Evolutionary conservation across 1,139 yeast species (phyloP).

Genomic region (Debaryomyces nepalensis): DNA sequence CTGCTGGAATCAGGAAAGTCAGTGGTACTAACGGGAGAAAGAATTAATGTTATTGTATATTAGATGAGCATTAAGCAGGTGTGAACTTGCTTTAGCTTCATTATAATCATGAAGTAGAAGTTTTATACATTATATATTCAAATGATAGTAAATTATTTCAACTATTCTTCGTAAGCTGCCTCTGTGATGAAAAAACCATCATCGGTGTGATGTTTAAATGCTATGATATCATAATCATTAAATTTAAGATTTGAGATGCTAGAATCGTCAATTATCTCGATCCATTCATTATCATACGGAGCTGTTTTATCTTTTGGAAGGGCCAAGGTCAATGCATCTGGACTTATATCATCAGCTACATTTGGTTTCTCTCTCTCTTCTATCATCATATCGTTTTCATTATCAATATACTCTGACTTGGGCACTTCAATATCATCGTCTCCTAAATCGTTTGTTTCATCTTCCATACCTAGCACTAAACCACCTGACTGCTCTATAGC

Average conservation of each 20-base stretch:
- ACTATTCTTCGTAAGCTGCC: slow-evolving; percentile 46
- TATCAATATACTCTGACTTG: slow-evolving; percentile 29
- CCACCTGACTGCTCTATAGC: slow-evolving; percentile 57
- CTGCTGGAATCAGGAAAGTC: slow-evolving; percentile 46
- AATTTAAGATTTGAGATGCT: slow-evolving; percentile 32
- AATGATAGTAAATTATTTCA: slow-evolving; percentile 5
- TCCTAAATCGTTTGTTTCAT: slow-evolving; percentile 22
- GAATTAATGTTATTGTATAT: slow-evolving; percentile 6
- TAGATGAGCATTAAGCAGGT: slow-evolving; percentile 3
- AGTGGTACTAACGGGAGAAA: slow-evolving; percentile 27
- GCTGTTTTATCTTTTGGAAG: slow-evolving; percentile 44
- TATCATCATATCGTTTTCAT: slow-evolving; percentile 11
- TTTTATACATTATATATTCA: slow-evolving; percentile 8
- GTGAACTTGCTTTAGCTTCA: not conserved
- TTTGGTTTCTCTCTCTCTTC: slow-evolving; percentile 12
- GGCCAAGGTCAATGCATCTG: slow-evolving; percentile 40
- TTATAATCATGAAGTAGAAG: slow-evolving; percentile 1
- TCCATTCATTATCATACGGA: slow-evolving; percentile 49
- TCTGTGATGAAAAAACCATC: slow-evolving; percentile 45
- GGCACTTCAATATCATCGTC: slow-evolving; percentile 35
- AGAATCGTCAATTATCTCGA: slow-evolving; percentile 33
- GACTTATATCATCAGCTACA: slow-evolving; percentile 16
- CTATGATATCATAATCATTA: slow-evolving; percentile 45
- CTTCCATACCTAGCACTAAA: slow-evolving; percentile 26
- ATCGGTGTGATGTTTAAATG: slow-evolving; percentile 42